Percentiles rank a stretch among this genome's conserved stretches.
These are phyloP conservation scores for Cytospora paraplurivora DNA, from an alignment of 2,329 filamentous ascomycete genomes.

Conservation along the genomic window DNA sequence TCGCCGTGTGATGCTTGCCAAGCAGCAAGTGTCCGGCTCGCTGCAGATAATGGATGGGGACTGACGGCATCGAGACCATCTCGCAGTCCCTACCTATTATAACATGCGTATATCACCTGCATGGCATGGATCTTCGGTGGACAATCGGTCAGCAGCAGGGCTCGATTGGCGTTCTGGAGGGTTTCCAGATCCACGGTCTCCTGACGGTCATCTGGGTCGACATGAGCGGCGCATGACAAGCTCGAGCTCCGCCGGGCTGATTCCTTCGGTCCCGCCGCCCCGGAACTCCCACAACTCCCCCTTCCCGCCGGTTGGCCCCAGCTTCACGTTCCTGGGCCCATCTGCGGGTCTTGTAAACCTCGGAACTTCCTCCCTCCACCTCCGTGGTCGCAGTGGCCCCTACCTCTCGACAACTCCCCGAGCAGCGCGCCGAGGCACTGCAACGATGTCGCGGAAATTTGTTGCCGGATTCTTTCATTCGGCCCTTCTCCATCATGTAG, in stretches of 20 bases:
- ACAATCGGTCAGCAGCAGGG: conserved; percentile 2
- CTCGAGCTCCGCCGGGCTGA: background rate
- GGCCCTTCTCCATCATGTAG: conserved; percentile 8
- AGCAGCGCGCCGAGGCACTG: background rate
- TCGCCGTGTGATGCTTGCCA: background rate
- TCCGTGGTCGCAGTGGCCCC: conserved; percentile 15
- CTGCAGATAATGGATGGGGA: background rate
- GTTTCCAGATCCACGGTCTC: background rate
- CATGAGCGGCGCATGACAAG: background rate
- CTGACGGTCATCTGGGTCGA: background rate
- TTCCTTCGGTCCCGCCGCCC: background rate
- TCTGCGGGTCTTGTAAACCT: conserved; percentile 10
- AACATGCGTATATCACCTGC: background rate
- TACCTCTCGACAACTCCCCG: background rate
- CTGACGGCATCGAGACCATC: conserved; percentile 5
- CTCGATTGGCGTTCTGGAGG: background rate
- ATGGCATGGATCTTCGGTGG: conserved; percentile 14
- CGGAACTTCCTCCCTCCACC: background rate
- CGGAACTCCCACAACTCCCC: background rate
- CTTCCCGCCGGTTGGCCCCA: background rate
- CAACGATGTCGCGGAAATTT: background rate
- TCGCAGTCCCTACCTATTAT: background rate
- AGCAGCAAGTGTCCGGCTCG: background rate
- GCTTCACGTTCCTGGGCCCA: background rate
- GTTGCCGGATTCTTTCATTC: background rate